Percentiles rank a stretch among this genome's conserved stretches.
These are phyloP conservation scores for Durotheca rogersii DNA, from an alignment of 495 filamentous ascomycete species.

Conservation along the genomic window DNA sequence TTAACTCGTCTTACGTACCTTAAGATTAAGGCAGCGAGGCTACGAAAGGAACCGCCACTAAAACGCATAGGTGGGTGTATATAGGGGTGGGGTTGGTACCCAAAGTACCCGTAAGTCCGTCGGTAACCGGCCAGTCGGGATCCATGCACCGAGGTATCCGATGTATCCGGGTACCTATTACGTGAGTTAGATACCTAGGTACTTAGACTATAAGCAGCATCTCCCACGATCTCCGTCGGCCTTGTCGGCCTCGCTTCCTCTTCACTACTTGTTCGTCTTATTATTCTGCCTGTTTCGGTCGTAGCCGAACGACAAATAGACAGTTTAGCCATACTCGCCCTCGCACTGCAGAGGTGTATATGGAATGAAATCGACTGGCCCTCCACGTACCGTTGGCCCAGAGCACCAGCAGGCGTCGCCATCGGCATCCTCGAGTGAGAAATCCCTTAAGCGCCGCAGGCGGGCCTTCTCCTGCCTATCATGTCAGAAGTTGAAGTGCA, in stretches of 20 bases:
- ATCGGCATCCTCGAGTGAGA: not conserved
- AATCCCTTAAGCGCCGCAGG: slow-evolving; percentile 12
- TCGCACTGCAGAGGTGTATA: not conserved
- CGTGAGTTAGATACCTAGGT: no score
- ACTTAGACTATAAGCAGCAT: no score
- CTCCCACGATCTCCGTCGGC: slow-evolving; percentile 22
- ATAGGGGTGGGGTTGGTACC: no score
- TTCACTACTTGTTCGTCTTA: not conserved
- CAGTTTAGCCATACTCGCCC: not conserved
- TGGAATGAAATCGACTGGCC: slow-evolving; percentile 2
- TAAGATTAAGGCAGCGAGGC: no score
- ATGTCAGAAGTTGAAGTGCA: slow-evolving; percentile 34
- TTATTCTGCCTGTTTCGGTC: not conserved
- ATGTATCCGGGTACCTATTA: no score
- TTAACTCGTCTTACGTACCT: no score
- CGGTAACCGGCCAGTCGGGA: no score
- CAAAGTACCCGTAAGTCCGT: no score
- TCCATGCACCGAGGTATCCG: no score
- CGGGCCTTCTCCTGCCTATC: slow-evolving; percentile 36
- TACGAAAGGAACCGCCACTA: no score
- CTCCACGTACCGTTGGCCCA: not conserved
- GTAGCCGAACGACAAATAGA: no score
- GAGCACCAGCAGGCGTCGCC: not conserved
- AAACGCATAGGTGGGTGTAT: no score
- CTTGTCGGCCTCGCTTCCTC: not conserved